A percentile compares a stretch with the other conserved stretches of the same genome.
Evolutionary conservation across 305 asterid genomes (phyloP).

Genomic region (Fraxinus angustifolia): DNA sequence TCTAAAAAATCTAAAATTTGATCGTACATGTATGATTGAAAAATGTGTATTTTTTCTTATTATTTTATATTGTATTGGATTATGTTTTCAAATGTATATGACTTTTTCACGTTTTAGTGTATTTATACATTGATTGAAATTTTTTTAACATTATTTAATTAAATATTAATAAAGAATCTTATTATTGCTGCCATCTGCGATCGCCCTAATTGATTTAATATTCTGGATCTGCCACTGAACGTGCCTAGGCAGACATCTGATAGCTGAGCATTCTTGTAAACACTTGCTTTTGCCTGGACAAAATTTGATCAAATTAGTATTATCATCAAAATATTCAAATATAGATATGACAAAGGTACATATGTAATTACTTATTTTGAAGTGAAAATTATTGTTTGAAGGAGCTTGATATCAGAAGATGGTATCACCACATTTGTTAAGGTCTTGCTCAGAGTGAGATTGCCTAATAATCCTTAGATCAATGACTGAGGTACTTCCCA

Average conservation of each 20-base stretch:
- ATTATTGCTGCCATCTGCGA: too few species aligned
- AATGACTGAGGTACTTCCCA: constrained; percentile 53
- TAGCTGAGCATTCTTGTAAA: constrained; percentile 48
- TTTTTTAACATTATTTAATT: too few species aligned
- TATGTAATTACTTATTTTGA: constrained; percentile 48
- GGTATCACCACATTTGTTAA: constrained; percentile 66
- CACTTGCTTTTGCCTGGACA: constrained; percentile 45
- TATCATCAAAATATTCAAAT: not conserved
- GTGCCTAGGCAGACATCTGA: constrained; percentile 71
- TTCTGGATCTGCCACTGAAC: not conserved
- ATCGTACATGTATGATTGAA: too few species aligned
- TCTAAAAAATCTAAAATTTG: too few species aligned
- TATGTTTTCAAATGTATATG: too few species aligned
- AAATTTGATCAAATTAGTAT: not conserved
- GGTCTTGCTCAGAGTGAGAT: constrained; percentile 49
- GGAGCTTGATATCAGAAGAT: constrained; percentile 65
- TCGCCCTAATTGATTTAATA: too few species aligned
- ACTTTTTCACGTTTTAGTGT: too few species aligned
- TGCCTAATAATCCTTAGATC: constrained; percentile 42
- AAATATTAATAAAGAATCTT: too few species aligned
- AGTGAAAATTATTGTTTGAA: constrained; percentile 73
- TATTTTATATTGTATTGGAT: too few species aligned
- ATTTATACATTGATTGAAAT: too few species aligned
- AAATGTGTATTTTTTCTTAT: too few species aligned
- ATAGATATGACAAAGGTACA: not conserved